Evolutionary conservation across 2,329 filamentous ascomycete genomes (phyloP), one percentile per base, ranked within the genome.

Genomic region (Apiospora kogelbergensis): DNA sequence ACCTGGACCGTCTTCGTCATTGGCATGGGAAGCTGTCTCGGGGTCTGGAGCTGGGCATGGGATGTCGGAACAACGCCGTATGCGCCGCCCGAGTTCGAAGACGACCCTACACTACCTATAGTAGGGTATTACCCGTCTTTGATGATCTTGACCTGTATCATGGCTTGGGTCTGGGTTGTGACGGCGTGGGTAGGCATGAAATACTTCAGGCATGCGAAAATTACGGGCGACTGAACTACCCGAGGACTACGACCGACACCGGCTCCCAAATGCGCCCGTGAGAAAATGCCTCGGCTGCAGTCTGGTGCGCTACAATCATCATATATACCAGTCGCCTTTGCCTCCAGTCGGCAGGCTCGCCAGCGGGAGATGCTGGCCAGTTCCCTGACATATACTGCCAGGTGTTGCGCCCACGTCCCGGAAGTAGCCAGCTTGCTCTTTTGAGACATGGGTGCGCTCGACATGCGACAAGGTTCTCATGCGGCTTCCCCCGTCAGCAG

Each of bases 161-260:
- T 99, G 93, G 94, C 95, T 22, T 99, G 96, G 96, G 94, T 98
- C 6, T 99, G 96, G 96, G 96, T 98, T 22, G 90, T 97, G 15
- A 91, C 97, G 69, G 96, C 97, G 13, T 99, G 96, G 96, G 91
- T 98, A 65, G 96, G 96, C 30, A 98, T 99, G 95, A 99, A 99
- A 80, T 98, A 98, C 80, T 99, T 99, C 78, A 90, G 95, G 74
- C 96, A 99, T 84, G 95, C 96, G 42, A 97, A 97, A 83, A 97
- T 98, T 70, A 88, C 84, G 68, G 86, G 86, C 41, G 88, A 90
- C 77, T 93, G 63, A 65, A 37, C 17, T n/a, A 3, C 2, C 30
- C 53, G 53, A 33, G 9, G 30, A 60, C 2, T 33, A 57, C 26
- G 6, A 60, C 20, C 20, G 6, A 60, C 17, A 9, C 17, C 37